Conservation (phyloP, 2,329 filamentous ascomycete species). For the Alternaria novae-zelandiae region DNA sequence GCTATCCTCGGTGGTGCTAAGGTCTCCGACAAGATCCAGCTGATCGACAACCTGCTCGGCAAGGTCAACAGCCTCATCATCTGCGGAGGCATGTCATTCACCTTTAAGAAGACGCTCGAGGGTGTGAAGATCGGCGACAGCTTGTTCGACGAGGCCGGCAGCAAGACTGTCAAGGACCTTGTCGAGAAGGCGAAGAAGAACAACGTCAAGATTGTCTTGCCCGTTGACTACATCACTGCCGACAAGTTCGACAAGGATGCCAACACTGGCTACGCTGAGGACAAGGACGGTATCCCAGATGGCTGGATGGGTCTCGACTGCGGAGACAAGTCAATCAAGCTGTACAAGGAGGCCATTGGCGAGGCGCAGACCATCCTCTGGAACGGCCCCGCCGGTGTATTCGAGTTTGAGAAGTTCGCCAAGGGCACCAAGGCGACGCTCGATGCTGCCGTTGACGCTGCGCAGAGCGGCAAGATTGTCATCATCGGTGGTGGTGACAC, state of each 20-base stretch:
- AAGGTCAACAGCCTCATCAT: conserved; percentile 98
- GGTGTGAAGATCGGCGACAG: conserved; percentile 86
- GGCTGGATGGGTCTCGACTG: conserved; percentile 99
- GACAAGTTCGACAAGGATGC: conserved; percentile 93
- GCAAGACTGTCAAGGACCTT: conserved; percentile 86
- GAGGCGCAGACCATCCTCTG: conserved; percentile 96
- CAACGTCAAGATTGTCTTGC: conserved; percentile 92
- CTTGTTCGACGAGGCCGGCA: conserved; percentile 91
- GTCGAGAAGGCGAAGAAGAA: conserved; percentile 97
- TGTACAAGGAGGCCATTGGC: conserved; percentile 86
- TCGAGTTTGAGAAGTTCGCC: conserved; percentile 95
- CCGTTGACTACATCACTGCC: conserved; percentile 93
- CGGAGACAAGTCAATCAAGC: conserved; percentile 83
- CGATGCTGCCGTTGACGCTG: conserved; percentile 83
- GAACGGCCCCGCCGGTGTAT: conserved; percentile 97
- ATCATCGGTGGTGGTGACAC: conserved; percentile 99
- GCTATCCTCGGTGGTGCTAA: conserved; percentile 98
- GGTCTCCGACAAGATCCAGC: conserved; percentile 99
- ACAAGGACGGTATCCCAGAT: conserved; percentile 88
- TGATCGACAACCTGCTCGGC: conserved; percentile 97
- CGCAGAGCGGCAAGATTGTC: conserved; percentile 86
- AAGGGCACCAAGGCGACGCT: conserved; percentile 90
- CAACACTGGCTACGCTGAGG: conserved; percentile 79
- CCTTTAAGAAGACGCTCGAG: conserved; percentile 99
- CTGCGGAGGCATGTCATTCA: conserved; percentile 98